Conservation (phyloP, 1,284 basidiomycete genomes). For the Cutaneotrichosporon sp. region DNA sequence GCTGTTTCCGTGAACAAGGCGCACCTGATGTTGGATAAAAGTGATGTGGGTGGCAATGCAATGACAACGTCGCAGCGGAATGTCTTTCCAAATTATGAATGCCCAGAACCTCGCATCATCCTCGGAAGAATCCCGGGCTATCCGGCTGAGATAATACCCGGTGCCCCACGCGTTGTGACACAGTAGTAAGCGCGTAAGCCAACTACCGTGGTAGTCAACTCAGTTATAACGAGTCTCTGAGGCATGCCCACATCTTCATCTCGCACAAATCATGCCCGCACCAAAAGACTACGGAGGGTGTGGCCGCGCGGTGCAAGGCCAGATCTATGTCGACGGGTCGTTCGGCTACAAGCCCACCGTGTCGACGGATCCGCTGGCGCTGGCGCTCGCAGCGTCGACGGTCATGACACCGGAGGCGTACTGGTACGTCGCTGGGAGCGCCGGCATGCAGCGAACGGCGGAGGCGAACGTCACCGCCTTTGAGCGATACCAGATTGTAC, state of each 20-base stretch:
- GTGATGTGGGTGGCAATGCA: too few relatives aligned
- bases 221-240: too few relatives aligned
- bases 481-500: slow-evolving; percentile 50
- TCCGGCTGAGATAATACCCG: too few relatives aligned
- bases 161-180: too few relatives aligned
- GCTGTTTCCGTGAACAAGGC: too few relatives aligned
- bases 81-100: too few relatives aligned
- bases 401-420: slow-evolving; percentile 9
- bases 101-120: too few relatives aligned
- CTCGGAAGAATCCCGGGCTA: too few relatives aligned
- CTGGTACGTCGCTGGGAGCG: slow-evolving; percentile 17
- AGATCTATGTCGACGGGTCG: slow-evolving; percentile 12
- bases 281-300: slow-evolving; percentile 2
- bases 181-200: too few relatives aligned
- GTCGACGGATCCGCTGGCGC: slow-evolving; percentile 9
- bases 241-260: background rate
- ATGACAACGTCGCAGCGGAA: too few relatives aligned
- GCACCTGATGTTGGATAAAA: too few relatives aligned
- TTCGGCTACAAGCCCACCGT: slow-evolving; percentile 8
- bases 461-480: slow-evolving; percentile 13
- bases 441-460: slow-evolving; percentile 17
- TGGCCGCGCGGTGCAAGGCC: slow-evolving; percentile 9
- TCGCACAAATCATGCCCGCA: background rate
- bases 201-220: too few relatives aligned
- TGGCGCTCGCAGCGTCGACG: slow-evolving; percentile 5